A percentile compares a stretch with the other conserved stretches of the same genome.
Conservation (phyloP, 495 filamentous ascomycete species). For the Neurospora africana region DNA sequence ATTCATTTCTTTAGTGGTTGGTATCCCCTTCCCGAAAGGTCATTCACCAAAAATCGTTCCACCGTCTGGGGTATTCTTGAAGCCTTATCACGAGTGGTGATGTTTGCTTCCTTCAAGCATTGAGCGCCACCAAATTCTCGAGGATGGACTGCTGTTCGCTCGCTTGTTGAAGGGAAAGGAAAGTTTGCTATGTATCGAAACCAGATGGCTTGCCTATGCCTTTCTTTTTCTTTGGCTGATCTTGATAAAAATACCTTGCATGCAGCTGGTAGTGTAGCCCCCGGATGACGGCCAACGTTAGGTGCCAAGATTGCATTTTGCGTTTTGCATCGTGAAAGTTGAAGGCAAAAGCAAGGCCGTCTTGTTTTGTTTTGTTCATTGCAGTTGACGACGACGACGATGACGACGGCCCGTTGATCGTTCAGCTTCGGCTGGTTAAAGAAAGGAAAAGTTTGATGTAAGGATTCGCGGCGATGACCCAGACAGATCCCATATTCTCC, state of each 20-base stretch:
- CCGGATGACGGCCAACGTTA: neutral
- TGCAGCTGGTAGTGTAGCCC: neutral
- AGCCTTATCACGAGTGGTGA: neutral
- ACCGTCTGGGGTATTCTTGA: neutral
- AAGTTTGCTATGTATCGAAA: neutral
- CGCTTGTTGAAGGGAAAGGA: neutral
- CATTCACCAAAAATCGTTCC: neutral
- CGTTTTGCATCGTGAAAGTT: neutral
- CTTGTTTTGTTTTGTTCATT: neutral
- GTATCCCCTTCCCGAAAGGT: neutral
- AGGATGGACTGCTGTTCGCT: neutral
- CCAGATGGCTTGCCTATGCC: neutral
- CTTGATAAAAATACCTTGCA: neutral
- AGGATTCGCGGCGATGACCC: no score
- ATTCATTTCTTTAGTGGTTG: neutral
- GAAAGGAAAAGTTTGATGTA: no score
- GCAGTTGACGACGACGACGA: neutral
- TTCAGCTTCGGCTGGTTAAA: neutral
- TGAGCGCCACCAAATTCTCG: neutral
- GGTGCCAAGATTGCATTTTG: neutral
- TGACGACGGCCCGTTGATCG: neutral
- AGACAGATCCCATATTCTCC: neutral
- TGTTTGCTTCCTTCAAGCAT: neutral
- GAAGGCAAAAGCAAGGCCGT: neutral
- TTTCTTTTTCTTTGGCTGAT: neutral